These are phyloP conservation scores for Rehmannia glutinosa DNA, from an alignment of 257 asterid genomes.

Conservation along the genomic window DNA sequence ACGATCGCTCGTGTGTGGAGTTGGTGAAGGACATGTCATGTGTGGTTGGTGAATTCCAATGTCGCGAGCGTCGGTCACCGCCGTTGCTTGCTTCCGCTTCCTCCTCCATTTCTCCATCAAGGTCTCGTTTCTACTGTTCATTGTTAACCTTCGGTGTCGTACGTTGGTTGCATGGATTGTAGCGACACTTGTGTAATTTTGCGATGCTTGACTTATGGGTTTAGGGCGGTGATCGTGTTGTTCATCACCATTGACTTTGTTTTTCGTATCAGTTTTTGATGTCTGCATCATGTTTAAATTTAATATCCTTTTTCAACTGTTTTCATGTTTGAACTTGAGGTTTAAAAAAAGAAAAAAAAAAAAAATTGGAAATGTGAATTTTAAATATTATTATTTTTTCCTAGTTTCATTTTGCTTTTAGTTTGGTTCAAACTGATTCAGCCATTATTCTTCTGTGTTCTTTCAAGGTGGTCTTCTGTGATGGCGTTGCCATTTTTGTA, in stretches of 20 bases:
- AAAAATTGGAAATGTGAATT: no score
- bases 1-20: conserved; percentile 28
- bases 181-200: neutral
- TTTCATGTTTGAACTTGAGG: neutral
- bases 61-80: conserved; percentile 51
- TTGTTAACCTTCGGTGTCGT: neutral
- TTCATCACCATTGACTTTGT: conserved; percentile 17
- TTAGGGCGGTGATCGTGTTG: conserved; percentile 10
- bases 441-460: no score
- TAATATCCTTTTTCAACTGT: no score
- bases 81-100: conserved; percentile 43
- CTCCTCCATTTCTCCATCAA: conserved; percentile 28
- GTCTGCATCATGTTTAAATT: neutral
- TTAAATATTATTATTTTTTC: neutral
- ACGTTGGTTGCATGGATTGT: neutral
- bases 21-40: conserved; percentile 20
- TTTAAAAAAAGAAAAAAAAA: no score
- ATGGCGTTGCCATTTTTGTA: no score
- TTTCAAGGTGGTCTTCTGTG: no score
- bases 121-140: conserved; percentile 14
- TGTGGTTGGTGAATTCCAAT: conserved; percentile 42
- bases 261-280: neutral
- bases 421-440: no score
- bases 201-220: neutral
- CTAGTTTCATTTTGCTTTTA: neutral